phyloP scores from a whole-genome alignment of 2,329 filamentous ascomycete species.

The Ilyonectria robusta region DNA sequence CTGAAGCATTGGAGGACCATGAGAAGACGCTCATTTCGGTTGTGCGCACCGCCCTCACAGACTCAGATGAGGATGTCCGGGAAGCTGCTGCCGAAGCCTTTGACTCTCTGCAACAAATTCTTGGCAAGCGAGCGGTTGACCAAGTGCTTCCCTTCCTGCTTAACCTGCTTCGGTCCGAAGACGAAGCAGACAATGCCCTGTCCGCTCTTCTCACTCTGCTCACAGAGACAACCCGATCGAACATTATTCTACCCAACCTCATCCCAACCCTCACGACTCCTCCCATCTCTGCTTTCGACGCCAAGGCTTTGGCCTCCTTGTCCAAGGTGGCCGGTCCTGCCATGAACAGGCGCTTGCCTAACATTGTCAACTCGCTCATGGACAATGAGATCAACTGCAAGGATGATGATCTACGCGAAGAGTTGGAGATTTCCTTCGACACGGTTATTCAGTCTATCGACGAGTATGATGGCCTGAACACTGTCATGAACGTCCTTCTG shows the following conservation, averaged over 20 bases:
- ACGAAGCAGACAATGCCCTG: slow-evolving; percentile 91
- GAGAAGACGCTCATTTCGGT: slow-evolving; percentile 96
- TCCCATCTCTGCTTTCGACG: slow-evolving; percentile 95
- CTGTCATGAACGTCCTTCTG: slow-evolving; percentile 93
- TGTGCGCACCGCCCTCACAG: slow-evolving; percentile 91
- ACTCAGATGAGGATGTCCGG: slow-evolving; percentile 89
- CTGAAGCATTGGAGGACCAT: slow-evolving; percentile 91
- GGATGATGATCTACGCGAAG: slow-evolving; percentile 79
- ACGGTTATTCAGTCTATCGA: slow-evolving; percentile 93
- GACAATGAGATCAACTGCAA: slow-evolving; percentile 87
- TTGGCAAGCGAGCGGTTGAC: slow-evolving; percentile 95
- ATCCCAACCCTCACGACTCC: slow-evolving; percentile 92
- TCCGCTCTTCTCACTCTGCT: slow-evolving; percentile 93
- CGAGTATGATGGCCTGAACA: slow-evolving; percentile 95
- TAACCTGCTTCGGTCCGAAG: slow-evolving; percentile 87
- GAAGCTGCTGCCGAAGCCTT: slow-evolving; percentile 98
- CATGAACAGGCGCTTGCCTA: slow-evolving; percentile 91
- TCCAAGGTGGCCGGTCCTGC: slow-evolving; percentile 91
- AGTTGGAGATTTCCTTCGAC: slow-evolving; percentile 87
- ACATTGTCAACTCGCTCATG: slow-evolving; percentile 93
- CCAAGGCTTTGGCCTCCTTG: slow-evolving; percentile 91
- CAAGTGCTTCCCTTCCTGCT: slow-evolving; percentile 95
- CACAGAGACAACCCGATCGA: slow-evolving; percentile 92
- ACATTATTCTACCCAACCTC: slow-evolving; percentile 96
- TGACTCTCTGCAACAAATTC: slow-evolving; percentile 91